Evolutionary conservation across 2,329 filamentous ascomycete genomes (phyloP).

Genomic region (Penicillium sp.): DNA sequence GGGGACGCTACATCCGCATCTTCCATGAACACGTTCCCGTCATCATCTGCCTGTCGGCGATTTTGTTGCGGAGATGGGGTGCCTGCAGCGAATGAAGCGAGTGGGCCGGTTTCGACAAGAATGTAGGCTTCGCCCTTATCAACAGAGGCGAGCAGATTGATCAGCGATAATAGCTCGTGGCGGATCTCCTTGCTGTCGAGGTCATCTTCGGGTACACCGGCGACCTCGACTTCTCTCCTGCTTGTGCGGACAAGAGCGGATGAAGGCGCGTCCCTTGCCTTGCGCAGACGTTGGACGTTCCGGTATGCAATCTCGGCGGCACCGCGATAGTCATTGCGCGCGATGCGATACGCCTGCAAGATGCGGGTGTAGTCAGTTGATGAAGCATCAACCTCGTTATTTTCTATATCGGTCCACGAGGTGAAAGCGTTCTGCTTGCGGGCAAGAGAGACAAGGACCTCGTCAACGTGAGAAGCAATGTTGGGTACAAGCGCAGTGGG

Average conservation of each 20-base stretch:
- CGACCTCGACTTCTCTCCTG: slow-evolving; percentile 41
- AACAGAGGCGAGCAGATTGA: slow-evolving; percentile 90
- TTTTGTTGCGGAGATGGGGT: slow-evolving; percentile 53
- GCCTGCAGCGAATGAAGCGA: slow-evolving; percentile 17
- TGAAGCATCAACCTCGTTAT: slow-evolving; percentile 42
- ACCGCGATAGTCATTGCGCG: slow-evolving; percentile 84
- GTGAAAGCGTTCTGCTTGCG: slow-evolving; percentile 69
- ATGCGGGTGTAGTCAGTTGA: slow-evolving; percentile 82
- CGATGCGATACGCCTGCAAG: slow-evolving; percentile 88
- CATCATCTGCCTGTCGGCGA: slow-evolving; percentile 50
- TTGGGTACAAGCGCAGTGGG: slow-evolving; percentile 70
- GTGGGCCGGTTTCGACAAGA: slow-evolving; percentile 55
- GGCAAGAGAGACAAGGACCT: slow-evolving; percentile 74
- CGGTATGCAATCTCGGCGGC: slow-evolving; percentile 65
- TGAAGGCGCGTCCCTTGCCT: slow-evolving; percentile 42
- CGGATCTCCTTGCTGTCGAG: slow-evolving; percentile 60
- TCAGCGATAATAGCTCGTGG: slow-evolving; percentile 83
- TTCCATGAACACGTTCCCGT: slow-evolving; percentile 49
- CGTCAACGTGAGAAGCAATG: slow-evolving; percentile 78
- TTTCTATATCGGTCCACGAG: slow-evolving; percentile 47
- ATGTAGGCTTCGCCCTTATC: slow-evolving; percentile 80
- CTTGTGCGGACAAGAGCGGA: slow-evolving; percentile 45
- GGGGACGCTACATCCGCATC: slow-evolving; percentile 36
- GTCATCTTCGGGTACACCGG: slow-evolving; percentile 44
- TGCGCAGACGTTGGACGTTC: slow-evolving; percentile 59